Evolutionary conservation across 2,329 filamentous ascomycete species (phyloP), one percentile per base, ranked within the genome.

Genomic region (Arthrobotrys entomopaga): DNA sequence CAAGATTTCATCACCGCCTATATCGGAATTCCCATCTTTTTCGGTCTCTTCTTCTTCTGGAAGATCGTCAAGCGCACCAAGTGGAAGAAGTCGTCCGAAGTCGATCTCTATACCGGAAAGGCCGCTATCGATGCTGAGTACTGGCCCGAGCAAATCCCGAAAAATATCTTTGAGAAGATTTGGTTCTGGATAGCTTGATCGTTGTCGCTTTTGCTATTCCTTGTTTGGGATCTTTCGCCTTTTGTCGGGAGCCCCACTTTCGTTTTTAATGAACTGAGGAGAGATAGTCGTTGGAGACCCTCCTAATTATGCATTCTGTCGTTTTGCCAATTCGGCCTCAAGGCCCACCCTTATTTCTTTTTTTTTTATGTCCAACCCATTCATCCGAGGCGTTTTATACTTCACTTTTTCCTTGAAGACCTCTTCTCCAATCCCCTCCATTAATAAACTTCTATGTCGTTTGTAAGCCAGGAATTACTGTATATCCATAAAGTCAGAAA

Each of bases 1-100:
- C 83, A 84, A 3, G 84, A 84, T 77, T 95, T 95, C 78, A 72
- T 89, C n/a, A 86, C 87, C 0, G 84, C 57, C 5, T 90, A 90
- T 77, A 84, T 89, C n/a, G 87, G 87, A 7, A 86, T 90, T 56
- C 87, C 87, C 0, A 84, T 88, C 16, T 90, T 90, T 78, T 77
- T 86, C 1, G 80, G 83, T 0, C 82, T 90, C 0, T 91, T 90
- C 78, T 5, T 86, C 11, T 87, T 84, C 1, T 89, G 90, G 82
- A 89, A 89, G 82, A 22, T 85, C 7, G 81, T 80, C 76, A 83
- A 79, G 78, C 81, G 84, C 29, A 86, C 85, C 1, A 75, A 70
- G 43, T 81, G 82, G 1, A 83, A 82, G 16, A 82, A 80, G n/a
- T 75, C 82, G 0, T 80, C 83, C 26, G 82, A 88, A 10, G 83